Evolutionary conservation across 768 basidiomycete genomes (phyloP), one percentile per base, ranked within the genome.

Genomic region (Epithele typhae): DNA sequence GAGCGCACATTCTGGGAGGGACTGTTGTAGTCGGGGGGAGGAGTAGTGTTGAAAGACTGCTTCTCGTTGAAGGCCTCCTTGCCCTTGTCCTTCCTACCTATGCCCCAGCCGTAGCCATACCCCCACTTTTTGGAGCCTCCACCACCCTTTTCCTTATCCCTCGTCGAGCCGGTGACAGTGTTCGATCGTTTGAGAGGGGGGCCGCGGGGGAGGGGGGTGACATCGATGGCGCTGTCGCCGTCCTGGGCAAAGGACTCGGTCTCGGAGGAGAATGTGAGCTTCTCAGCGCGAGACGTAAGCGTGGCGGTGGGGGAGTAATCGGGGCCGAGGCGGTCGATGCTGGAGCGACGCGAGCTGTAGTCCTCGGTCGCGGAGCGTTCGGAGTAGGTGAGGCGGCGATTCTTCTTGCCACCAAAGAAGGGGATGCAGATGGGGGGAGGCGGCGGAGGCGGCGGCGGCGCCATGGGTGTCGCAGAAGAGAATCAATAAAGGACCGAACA

Each of bases 61-160:
- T 62, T 57, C 39, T 64, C 64, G 43, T 56, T 58, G 63, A 57
- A 63, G 64, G 67, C 48, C 48, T 59, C 27, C 64, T 67, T 49
- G 51, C 71, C 73, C 48, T 61, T 62, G 40, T 60, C 59, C 46
- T 60, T 63, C 67, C 71, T 80, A 36, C 83, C 82, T 32, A 78
- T 42, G 0, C 82, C 82, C 79, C 81, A 82, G 32, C 83, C 82
- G 62, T 84, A 86, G n/a, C 84, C 84, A 74, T 76, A 82, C 59
- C 69, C 79, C 53, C 55, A 58, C 45, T 59, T 59, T 37, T 64
- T 65, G 32, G 74, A 65, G 1, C 61, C 52, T 10, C 67, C 40
- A n/a, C 15, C 7, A 7, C 6, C 15, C 18, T 36, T 36, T n/a
- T 36, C 35, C 37, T 51, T 49, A 17, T 40, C 46, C 43, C 38